Evolutionary conservation across 768 basidiomycete genomes (phyloP).

Genomic region (Boletus rubropictus): DNA sequence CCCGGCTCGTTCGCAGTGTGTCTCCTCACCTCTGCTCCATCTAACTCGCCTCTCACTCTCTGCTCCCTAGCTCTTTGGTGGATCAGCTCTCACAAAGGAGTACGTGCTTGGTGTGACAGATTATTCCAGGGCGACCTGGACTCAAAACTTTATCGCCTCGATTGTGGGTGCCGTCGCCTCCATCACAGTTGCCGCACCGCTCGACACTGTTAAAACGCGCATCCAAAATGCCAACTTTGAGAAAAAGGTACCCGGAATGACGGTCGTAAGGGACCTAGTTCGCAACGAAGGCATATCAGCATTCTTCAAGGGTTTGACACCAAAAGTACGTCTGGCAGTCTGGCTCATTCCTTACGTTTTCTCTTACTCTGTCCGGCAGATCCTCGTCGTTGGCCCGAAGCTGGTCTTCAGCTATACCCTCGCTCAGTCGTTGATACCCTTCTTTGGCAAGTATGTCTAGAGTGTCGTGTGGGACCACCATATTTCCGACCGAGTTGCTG

Average conservation of each 20-base stretch:
- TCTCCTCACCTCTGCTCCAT: conserved; percentile 8
- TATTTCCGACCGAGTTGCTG: neutral
- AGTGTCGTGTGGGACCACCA: neutral
- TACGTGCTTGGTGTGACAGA: conserved; percentile 84
- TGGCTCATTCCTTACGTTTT: conserved; percentile 5
- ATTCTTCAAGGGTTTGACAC: conserved; percentile 96
- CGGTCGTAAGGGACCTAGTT: conserved; percentile 79
- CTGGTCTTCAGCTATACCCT: conserved; percentile 98
- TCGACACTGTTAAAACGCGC: conserved; percentile 94
- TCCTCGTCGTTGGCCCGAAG: conserved; percentile 94
- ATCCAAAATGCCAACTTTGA: conserved; percentile 99
- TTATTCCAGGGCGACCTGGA: conserved; percentile 94
- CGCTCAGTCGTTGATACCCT: conserved; percentile 91
- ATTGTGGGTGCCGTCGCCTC: conserved; percentile 91
- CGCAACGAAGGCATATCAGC: conserved; percentile 78
- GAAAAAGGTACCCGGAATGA: conserved; percentile 69
- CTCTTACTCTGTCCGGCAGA: conserved; percentile 38
- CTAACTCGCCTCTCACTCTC: neutral
- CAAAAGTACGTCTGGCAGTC: conserved; percentile 58
- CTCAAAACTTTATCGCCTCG: conserved; percentile 94
- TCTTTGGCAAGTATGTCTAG: conserved; percentile 81
- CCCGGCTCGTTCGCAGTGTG: conserved; percentile 91
- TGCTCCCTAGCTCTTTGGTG: conserved; percentile 84
- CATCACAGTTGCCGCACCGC: conserved; percentile 92
- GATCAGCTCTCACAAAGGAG: conserved; percentile 91